These are phyloP conservation scores for Suillus americanus DNA, from an alignment of 768 basidiomycete genomes.

Conservation along the genomic window DNA sequence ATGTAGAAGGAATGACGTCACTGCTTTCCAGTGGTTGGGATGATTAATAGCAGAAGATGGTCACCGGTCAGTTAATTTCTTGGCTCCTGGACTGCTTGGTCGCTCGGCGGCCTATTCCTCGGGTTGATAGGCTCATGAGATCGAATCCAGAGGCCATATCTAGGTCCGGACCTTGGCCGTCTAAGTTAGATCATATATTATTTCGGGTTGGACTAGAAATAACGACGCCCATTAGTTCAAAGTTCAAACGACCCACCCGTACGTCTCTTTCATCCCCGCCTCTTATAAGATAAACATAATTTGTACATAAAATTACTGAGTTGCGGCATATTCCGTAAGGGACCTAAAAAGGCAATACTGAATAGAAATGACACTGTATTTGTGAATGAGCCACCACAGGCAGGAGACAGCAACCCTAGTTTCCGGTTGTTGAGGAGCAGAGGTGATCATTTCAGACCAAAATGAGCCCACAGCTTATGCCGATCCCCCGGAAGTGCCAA, in stretches of 20 bases:
- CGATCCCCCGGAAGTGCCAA: slow-evolving; percentile 27
- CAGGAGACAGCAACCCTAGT: slow-evolving; percentile 2
- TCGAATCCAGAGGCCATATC: not conserved
- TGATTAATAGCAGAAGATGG: not conserved
- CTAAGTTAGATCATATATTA: not conserved
- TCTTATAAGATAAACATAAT: slow-evolving; percentile 9
- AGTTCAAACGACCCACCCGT: not conserved
- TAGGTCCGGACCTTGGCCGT: not conserved
- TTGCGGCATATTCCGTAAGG: slow-evolving; percentile 25
- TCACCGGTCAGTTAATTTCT: not conserved
- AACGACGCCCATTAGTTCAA: slow-evolving; percentile 2
- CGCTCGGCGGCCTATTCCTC: not conserved
- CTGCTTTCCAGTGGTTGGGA: not conserved
- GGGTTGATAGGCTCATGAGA: not conserved
- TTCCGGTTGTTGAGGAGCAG: slow-evolving; percentile 3
- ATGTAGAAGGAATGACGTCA: slow-evolving; percentile 1
- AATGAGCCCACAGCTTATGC: slow-evolving; percentile 20
- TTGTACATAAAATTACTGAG: slow-evolving; percentile 29
- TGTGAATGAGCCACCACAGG: slow-evolving; percentile 12
- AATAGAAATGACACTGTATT: slow-evolving; percentile 15
- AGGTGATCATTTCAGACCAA: slow-evolving; percentile 14
- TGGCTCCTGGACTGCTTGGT: not conserved
- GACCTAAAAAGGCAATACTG: slow-evolving; percentile 25
- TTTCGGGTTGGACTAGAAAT: not conserved
- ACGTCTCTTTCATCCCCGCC: slow-evolving; percentile 11